Evolutionary conservation across 1,284 basidiomycete genomes (phyloP), one percentile per base, ranked within the genome.

Genomic region (Wolfiporia cocos): DNA sequence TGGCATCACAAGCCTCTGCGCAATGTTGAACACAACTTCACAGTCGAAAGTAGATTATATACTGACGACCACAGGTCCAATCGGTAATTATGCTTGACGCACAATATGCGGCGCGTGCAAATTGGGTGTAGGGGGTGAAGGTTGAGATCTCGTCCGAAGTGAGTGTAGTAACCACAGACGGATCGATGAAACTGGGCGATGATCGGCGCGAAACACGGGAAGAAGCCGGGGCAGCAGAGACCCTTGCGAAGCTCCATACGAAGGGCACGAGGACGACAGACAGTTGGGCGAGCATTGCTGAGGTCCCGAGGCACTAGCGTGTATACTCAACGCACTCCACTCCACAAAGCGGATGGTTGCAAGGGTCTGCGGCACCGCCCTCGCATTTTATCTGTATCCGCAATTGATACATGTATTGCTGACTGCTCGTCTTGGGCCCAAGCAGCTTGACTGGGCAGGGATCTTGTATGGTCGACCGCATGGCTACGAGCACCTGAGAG

Each of bases 21-120:
- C 32, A 17, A 9, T n/a, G n/a, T 29, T n/a, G n/a, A 29, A n/a
- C n/a, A n/a, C 28, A n/a, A n/a, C 28, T 29, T n/a, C 9, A 9
- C 28, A 9, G 9, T 15, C 4, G 11, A n/a, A 5, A 18, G 22
- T 15, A 3, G 31, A 14, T 15, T 10, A 33, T 15, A 5, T 17
- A 34, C 39, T 29, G 49, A 74, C 70, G 55, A 37, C 75, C 71
- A 44, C 75, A 78, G 4, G 53, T 41, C 73, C 73, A 75, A 26
- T 53, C 59, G 39, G 57, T 49, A 6, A 74, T 56, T 38, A 58
- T 61, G 49, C 53, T 52, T 1, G 66, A 64, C 4, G 58, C 31
- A 47, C 75, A 77, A 52, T 77, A 78, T 14, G 74, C 72, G 28
- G 73, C 73, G 33, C 72, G 61, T 20, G 76, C 72, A 50, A 76